Conservation (phyloP, 1,139 yeast species). For the Hansenula anomala region DNA sequence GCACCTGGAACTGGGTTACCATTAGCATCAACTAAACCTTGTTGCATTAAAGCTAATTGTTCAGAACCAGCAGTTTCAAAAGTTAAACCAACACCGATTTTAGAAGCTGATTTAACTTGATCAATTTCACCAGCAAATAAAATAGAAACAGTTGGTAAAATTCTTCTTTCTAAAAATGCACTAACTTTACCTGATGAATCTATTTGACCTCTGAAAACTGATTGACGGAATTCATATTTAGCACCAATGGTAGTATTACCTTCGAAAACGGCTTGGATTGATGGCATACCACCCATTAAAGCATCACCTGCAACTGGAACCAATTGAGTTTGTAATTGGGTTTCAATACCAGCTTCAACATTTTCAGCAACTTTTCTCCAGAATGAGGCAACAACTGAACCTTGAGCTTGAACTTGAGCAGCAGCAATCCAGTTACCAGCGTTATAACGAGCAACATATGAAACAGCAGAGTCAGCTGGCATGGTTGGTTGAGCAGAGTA, state of each 20-base stretch:
- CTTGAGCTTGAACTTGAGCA: slow-evolving; percentile 92
- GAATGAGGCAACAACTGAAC: slow-evolving; percentile 83
- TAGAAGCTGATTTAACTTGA: slow-evolving; percentile 78
- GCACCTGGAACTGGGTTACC: slow-evolving; percentile 84
- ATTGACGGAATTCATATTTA: slow-evolving; percentile 96
- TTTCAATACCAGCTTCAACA: slow-evolving; percentile 96
- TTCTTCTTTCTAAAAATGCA: slow-evolving; percentile 88
- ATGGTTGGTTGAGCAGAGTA: slow-evolving; percentile 73
- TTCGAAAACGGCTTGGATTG: slow-evolving; percentile 77
- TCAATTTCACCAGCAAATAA: slow-evolving; percentile 93
- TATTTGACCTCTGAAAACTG: slow-evolving; percentile 91
- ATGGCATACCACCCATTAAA: slow-evolving; percentile 76
- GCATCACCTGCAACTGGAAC: slow-evolving; percentile 71
- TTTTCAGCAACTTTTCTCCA: slow-evolving; percentile 91
- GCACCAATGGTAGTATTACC: slow-evolving; percentile 95
- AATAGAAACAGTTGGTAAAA: slow-evolving; percentile 85
- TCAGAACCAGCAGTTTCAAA: slow-evolving; percentile 93
- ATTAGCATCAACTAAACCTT: slow-evolving; percentile 71
- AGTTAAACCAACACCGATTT: slow-evolving; percentile 91
- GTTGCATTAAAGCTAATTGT: slow-evolving; percentile 71
- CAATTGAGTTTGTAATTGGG: slow-evolving; percentile 76
- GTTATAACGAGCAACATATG: slow-evolving; percentile 88
- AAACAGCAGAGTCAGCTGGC: slow-evolving; percentile 91
- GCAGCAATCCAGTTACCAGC: slow-evolving; percentile 89
- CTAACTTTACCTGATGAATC: slow-evolving; percentile 90